Evolutionary conservation across 2,329 filamentous ascomycete species (phyloP).

Genomic region (Zymoseptoria pseudotritici): DNA sequence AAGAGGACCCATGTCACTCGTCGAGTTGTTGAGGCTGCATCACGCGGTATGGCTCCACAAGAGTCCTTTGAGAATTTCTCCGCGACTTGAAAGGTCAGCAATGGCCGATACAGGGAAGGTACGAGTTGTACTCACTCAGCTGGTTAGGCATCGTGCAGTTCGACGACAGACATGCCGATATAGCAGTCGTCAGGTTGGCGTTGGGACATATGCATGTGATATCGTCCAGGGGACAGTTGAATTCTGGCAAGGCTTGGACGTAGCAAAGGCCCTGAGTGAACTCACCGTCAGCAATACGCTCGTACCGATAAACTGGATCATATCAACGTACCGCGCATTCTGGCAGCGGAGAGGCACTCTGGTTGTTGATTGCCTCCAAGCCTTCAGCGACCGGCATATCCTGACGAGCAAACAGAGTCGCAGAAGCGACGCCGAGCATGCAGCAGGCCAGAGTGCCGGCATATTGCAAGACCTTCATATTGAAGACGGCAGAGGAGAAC

Average conservation of each 20-base stretch:
- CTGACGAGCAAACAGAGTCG: neutral
- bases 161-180: conserved; percentile 11
- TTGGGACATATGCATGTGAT: conserved; percentile 14
- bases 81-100: conserved; percentile 5
- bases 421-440: neutral
- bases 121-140: conserved; percentile 4
- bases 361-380: neutral
- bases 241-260: conserved; percentile 13
- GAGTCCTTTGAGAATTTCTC: conserved; percentile 11
- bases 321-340: conserved; percentile 6
- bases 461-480: neutral
- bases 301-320: conserved; percentile 5
- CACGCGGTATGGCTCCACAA: conserved; percentile 11
- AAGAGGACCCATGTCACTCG: conserved; percentile 14
- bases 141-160: conserved; percentile 16
- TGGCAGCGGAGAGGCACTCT: conserved; percentile 1
- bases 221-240: conserved; percentile 7
- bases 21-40: conserved; percentile 3
- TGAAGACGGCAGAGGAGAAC: neutral
- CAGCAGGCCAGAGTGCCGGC: neutral
- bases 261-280: conserved; percentile 11
- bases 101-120: neutral
- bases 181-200: conserved; percentile 12
- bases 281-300: neutral
- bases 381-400: neutral